Conservation (phyloP, 2,329 filamentous ascomycete species). For the Leptographium wingfieldii region DNA sequence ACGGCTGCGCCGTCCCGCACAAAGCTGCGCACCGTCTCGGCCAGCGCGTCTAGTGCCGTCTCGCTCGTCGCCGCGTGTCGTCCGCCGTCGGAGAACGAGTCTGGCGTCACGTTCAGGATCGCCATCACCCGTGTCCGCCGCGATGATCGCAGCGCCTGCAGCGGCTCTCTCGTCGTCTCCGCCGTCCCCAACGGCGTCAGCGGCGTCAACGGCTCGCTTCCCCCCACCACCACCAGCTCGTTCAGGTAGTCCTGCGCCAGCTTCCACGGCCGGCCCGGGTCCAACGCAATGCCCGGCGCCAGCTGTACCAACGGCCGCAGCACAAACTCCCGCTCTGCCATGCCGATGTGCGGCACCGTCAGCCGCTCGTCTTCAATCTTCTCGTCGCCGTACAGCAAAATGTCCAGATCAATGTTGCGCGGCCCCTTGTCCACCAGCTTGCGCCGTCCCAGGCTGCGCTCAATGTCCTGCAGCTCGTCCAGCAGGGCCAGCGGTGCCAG, state of each 20-base stretch:
- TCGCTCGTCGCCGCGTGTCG: conserved; percentile 34
- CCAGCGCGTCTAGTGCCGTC: conserved; percentile 37
- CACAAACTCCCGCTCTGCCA: conserved; percentile 88
- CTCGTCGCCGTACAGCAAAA: conserved; percentile 66
- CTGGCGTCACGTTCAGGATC: conserved; percentile 86
- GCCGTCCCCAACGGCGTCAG: conserved; percentile 40
- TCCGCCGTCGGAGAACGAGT: conserved; percentile 93
- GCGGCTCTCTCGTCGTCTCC: conserved; percentile 25
- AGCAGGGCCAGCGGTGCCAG: conserved; percentile 65
- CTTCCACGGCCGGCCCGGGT: conserved; percentile 44
- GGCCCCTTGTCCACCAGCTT: conserved; percentile 90
- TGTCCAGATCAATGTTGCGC: conserved; percentile 87
- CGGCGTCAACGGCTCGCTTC: conserved; percentile 37
- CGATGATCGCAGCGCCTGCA: conserved; percentile 45
- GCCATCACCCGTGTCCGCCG: conserved; percentile 75
- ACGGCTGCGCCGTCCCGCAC: conserved; percentile 64
- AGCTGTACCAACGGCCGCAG: conserved; percentile 71
- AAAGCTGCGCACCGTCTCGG: conserved; percentile 45
- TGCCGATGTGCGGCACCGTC: conserved; percentile 71
- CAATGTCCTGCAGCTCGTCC: conserved; percentile 72
- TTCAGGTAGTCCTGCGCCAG: conserved; percentile 49
- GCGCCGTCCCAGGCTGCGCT: conserved; percentile 62
- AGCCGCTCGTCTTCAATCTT: conserved; percentile 57
- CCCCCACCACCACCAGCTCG: conserved; percentile 34
- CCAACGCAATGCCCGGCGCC: conserved; percentile 39